Conservation (phyloP, 148 eudicot species). For the Arbutus unedo region DNA sequence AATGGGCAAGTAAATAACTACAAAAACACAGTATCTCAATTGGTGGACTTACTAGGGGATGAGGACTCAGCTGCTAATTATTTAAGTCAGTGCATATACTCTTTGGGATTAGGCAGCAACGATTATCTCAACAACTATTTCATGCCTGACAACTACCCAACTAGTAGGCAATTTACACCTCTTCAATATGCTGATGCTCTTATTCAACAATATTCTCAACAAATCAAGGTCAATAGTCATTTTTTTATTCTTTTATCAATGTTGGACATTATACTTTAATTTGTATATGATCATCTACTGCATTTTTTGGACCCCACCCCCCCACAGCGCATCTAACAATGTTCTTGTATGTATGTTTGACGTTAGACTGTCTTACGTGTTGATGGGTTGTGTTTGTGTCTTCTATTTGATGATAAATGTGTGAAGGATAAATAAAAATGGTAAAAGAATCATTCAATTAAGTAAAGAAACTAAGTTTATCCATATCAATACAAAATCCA, state of each 20-base stretch:
- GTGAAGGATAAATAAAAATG: too few relatives aligned
- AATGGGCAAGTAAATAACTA: slow-evolving; percentile 43
- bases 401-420: too few relatives aligned
- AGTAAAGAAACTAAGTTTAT: too few relatives aligned
- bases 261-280: too few relatives aligned
- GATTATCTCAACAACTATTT: slow-evolving; percentile 64
- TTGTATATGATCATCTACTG: too few relatives aligned
- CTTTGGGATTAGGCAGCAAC: slow-evolving; percentile 51
- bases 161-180: slow-evolving; percentile 34
- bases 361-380: too few relatives aligned
- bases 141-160: slow-evolving; percentile 41
- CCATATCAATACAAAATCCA: too few relatives aligned
- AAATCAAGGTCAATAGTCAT: slow-evolving; percentile 36
- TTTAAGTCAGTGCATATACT: slow-evolving; percentile 42
- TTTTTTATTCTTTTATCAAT: not conserved
- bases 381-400: too few relatives aligned
- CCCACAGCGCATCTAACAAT: too few relatives aligned
- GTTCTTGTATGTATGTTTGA: too few relatives aligned
- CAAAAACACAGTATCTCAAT: slow-evolving; percentile 39
- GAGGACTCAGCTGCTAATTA: slow-evolving; percentile 38
- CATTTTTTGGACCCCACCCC: too few relatives aligned
- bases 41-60: slow-evolving; percentile 39
- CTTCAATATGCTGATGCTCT: slow-evolving; percentile 50
- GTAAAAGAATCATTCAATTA: too few relatives aligned
- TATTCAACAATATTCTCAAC: slow-evolving; percentile 36